Base-by-base conservation (phyloP, 1,284 basidiomycete species). In the Ustilago trichophora region DNA sequence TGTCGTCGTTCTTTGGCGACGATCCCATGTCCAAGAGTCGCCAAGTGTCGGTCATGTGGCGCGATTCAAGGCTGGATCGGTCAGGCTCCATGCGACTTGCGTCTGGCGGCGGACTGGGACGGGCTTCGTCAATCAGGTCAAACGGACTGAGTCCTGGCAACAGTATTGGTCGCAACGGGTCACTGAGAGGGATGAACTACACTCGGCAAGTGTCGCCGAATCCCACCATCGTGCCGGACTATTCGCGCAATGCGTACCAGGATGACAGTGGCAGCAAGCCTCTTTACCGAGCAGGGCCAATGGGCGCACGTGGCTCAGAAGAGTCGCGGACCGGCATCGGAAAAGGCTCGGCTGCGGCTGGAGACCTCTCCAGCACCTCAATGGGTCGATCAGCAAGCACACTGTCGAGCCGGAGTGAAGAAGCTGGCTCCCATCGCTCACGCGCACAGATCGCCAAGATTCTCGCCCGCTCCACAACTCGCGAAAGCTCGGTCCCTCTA, bases 1-100 rank as follows among this genome's bases (percentile, higher is more conserved):
- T 80, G 19, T 75, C 75, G 10, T 62, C 54, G 31, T 80, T 77
- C 73, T 80, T 80, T 47, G 75, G 67, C 26, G 75, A 77, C 19
- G 73, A 75, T 35, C 65, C 65, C 18, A 75, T 55, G 64, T 54
- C 45, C 32, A 65, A 58, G 55, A 58, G 50, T 36, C 58, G 54
- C 3, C 65, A 65, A 16, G 48, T 38, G 25, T 64, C 55, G 19
- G 66, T 62, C 37, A 71, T 62, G 67, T 66, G 57, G 50, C 62
- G 58, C n/a, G 62, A 71, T 18, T 71, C 63, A 42, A 45, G 57
- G 10, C 38, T 65, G 21, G 58, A 62, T 41, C 57, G 50, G 15
- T 65, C 52, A 12, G 65, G 52, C 21, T 63, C 48, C 18, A 67
- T 54, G 56, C 63, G 56, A 10, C 48, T 40, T 2, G 48, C 51